phyloP scores from a whole-genome alignment of 306 rosid species.

The Medicago truncatula region MtrunA17r5.0-ANR NC_053045.1:20307001-20307500 shows the following conservation, averaged over 20 bases:
- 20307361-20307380: no score
- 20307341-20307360: no score
- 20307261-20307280: conserved; percentile 93
- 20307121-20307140: conserved; percentile 4
- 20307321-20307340: background rate
- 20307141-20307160: background rate
- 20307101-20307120: background rate
- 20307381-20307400: no score
- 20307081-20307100: conserved; percentile 2
- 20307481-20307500: no score
- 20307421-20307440: no score
- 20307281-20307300: conserved; percentile 82
- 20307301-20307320: conserved; percentile 37
- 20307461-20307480: no score
- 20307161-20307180: background rate
- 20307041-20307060: conserved; percentile 95
- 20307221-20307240: conserved; percentile 86
- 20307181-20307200: background rate
- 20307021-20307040: conserved; percentile 88
- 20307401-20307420: no score
- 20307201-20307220: conserved; percentile 16
- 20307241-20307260: conserved; percentile 92
- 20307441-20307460: no score
- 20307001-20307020: conserved; percentile 72
- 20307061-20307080: conserved; percentile 49